phyloP scores from a whole-genome alignment of 208 protist species.

The Acanthamoeba healyi region DNA sequence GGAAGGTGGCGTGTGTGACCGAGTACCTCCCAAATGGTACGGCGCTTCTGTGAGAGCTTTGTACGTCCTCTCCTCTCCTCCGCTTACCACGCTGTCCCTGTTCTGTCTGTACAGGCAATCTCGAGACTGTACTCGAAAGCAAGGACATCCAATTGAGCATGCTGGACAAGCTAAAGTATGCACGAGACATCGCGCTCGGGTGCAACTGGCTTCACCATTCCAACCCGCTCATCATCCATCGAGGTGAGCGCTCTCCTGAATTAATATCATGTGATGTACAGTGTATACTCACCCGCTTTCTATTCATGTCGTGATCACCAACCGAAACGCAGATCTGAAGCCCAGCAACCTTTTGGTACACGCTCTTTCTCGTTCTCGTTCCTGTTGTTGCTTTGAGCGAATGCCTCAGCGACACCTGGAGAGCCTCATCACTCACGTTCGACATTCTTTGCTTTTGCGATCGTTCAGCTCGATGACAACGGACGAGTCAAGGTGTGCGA shows the following conservation, averaged over 20 bases:
- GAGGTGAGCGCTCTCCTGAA: background rate
- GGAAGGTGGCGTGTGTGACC: conserved; percentile 61
- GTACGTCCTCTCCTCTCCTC: background rate
- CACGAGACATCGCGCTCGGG: conserved; percentile 41
- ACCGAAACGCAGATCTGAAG: background rate
- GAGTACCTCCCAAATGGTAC: conserved; percentile 58
- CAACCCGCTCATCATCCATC: conserved; percentile 56
- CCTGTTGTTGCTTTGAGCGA: no score
- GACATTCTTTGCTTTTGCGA: no score
- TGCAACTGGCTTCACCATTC: conserved; percentile 67
- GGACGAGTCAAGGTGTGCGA: conserved; percentile 62
- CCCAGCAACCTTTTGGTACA: conserved; percentile 66
- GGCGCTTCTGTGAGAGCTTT: background rate
- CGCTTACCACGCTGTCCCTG: background rate
- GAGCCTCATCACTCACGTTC: no score
- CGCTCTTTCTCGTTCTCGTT: no score
- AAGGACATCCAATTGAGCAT: conserved; percentile 60
- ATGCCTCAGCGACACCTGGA: no score
- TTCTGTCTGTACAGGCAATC: background rate
- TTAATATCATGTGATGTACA: no score
- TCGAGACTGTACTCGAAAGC: conserved; percentile 52
- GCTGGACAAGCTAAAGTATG: conserved; percentile 69
- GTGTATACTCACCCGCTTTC: no score
- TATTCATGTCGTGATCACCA: background rate
- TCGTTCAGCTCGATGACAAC: conserved; percentile 29